These are phyloP conservation scores for Tausonia pullulans DNA, from an alignment of 1,284 basidiomycete genomes.

Conservation along the genomic window DNA sequence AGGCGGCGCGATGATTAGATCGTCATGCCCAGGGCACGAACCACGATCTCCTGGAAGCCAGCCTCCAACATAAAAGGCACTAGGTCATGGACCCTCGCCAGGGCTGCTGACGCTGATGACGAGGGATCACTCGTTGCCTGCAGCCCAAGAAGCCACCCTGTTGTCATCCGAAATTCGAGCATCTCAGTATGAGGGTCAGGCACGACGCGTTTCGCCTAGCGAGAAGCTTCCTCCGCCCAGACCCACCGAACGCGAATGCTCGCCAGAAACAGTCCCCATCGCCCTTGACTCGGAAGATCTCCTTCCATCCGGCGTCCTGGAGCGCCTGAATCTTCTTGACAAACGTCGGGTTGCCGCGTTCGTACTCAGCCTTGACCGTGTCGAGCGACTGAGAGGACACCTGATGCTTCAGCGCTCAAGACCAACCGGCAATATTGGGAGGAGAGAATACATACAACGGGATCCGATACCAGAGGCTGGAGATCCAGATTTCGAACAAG, in stretches of 20 bases:
- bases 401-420: too few relatives aligned
- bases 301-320: not conserved
- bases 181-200: too few relatives aligned
- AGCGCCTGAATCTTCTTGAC: conserved; percentile 2
- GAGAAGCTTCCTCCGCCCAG: not conserved
- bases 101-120: too few relatives aligned
- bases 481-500: too few relatives aligned
- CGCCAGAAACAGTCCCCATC: conserved; percentile 4
- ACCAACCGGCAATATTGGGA: too few relatives aligned
- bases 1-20: too few relatives aligned
- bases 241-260: not conserved
- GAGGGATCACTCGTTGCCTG: too few relatives aligned
- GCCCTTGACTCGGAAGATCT: not conserved
- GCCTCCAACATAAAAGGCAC: not conserved
- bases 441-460: too few relatives aligned
- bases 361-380: not conserved
- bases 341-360: not conserved
- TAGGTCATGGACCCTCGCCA: not conserved
- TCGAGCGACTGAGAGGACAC: too few relatives aligned
- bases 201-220: not conserved
- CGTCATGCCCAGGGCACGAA: not conserved
- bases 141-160: too few relatives aligned
- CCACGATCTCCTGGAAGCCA: conserved; percentile 6
- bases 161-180: too few relatives aligned
- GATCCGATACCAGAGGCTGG: too few relatives aligned